Evolutionary conservation across 2,329 filamentous ascomycete genomes (phyloP), one percentile per base, ranked within the genome.

Genomic region (Pseudocercospora cruenta): DNA sequence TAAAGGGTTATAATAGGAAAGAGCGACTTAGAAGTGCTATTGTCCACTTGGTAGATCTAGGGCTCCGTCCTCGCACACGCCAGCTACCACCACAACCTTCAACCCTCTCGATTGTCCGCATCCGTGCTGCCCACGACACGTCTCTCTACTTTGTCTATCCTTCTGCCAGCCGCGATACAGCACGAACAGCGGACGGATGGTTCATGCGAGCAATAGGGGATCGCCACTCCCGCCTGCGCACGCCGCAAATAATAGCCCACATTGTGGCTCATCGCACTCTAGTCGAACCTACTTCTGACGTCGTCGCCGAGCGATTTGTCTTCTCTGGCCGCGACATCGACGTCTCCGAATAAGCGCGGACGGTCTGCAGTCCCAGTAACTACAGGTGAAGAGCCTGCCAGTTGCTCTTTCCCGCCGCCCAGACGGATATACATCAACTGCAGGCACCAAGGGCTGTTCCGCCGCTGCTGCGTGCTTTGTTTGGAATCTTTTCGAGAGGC

Each of bases 181-280:
- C 55, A 58, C 31, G 9, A 39, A 31, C 26, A 21, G 55, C 55
- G 55, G 33, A 21, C 55, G 55, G 55, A 58, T 58, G 55, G 55
- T 60, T 60, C 58, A 51, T 60, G 58, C 58, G 39, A 49, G 45
- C 43, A 60, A 51, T 16, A 51, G 58, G 36, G 39, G n/a, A 59
- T 59, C 39, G 57, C 57, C 57, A 59, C 57, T 59, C 57, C 57
- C 57, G 57, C 57, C 33, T 55, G 36, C 57, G 51, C 26, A 26
- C 51, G 51, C 51, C 24, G 51, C 51, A 55, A 55, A 55, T 43
- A 43, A 55, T 55, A 55, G 51, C 51, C 21, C 51, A 26, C 57
- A 45, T 43, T 59, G 57, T 59, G 57, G 57, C 57, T 59, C 57
- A 59, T 33, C 36, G 58, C 58, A 21, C 26, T 28, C 58, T 60